Percentiles rank a stretch among this genome's conserved stretches.
Evolutionary conservation across 1,284 basidiomycete species (phyloP).

Genomic region (Waitea zeae): DNA sequence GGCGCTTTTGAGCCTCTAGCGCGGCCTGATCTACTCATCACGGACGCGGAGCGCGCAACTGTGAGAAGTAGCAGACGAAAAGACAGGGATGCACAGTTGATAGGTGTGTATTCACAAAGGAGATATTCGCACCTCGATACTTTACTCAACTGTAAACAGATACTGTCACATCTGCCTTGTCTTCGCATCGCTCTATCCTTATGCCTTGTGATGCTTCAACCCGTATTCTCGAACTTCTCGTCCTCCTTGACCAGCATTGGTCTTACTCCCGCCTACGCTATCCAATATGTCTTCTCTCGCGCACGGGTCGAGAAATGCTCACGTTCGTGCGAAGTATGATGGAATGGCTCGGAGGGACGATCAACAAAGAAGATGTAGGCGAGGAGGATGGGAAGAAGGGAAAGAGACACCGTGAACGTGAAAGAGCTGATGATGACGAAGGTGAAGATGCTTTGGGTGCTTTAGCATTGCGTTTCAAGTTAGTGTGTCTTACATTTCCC

Average conservation of each 20-base stretch:
- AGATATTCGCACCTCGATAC: no score
- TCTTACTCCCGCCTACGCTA: conserved; percentile 65
- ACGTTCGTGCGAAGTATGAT: conserved; percentile 94
- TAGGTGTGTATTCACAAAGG: no score
- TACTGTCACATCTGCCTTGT: conserved; percentile 71
- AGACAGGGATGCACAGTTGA: conserved; percentile 79
- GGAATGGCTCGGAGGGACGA: conserved; percentile 94
- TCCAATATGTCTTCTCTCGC: conserved; percentile 85
- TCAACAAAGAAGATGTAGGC: conserved; percentile 77
- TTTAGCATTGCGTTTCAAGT: conserved; percentile 63
- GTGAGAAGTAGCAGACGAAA: conserved; percentile 78
- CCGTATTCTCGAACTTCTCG: conserved; percentile 83
- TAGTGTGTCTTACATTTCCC: conserved; percentile 8
- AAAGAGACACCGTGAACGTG: conserved; percentile 30
- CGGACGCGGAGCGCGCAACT: conserved; percentile 75
- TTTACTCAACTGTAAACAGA: conserved; percentile 39
- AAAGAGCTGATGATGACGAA: conserved; percentile 46
- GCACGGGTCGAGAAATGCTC: conserved; percentile 86
- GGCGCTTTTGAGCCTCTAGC: conserved; percentile 80
- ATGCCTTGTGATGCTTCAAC: conserved; percentile 91
- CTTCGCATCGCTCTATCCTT: conserved; percentile 65
- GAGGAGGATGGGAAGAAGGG: conserved; percentile 38
- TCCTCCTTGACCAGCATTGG: conserved; percentile 97
- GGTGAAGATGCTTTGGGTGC: conserved; percentile 64
- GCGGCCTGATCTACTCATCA: conserved; percentile 84